phyloP scores from a whole-genome alignment of 2,329 filamentous ascomycete species.

The Pseudogymnoascus sp. region DNA sequence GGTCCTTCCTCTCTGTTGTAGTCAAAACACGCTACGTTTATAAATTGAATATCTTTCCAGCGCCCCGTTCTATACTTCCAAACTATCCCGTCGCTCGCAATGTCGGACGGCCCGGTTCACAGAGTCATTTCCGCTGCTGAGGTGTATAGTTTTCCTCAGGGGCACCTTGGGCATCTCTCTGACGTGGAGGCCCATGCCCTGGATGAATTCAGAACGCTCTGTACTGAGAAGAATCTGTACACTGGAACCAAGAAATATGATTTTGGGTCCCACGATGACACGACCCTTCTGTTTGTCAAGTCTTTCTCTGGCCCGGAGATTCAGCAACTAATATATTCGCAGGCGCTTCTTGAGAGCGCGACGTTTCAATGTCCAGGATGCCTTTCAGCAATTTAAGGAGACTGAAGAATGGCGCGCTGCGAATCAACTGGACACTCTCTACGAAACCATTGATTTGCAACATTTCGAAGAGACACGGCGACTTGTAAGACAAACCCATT shows the following conservation, averaged over 20 bases:
- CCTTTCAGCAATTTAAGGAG: constrained; percentile 75
- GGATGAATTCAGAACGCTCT: constrained; percentile 61
- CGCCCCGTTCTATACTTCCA: not conserved
- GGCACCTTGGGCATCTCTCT: constrained; percentile 74
- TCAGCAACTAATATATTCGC: constrained; percentile 13
- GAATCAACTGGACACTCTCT: constrained; percentile 71
- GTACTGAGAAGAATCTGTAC: constrained; percentile 59
- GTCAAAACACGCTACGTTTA: not conserved
- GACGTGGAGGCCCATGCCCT: constrained; percentile 61
- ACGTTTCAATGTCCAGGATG: constrained; percentile 70
- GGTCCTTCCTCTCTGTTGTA: not conserved
- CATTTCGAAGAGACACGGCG: constrained; percentile 74
- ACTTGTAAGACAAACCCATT: constrained; percentile 49
- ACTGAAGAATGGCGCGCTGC: constrained; percentile 81
- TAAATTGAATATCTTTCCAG: not conserved
- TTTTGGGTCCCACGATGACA: constrained; percentile 60
- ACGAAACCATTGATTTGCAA: constrained; percentile 77
- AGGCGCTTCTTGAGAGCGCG: constrained; percentile 83
- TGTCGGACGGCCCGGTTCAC: constrained; percentile 14
- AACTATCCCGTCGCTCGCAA: not conserved
- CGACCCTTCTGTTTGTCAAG: constrained; percentile 57
- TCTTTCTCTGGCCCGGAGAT: not conserved
- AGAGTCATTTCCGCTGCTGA: constrained; percentile 28
- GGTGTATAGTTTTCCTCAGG: constrained; percentile 57
- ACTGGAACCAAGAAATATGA: constrained; percentile 32